Percentiles rank a stretch among this genome's conserved stretches.
phyloP scores from a whole-genome alignment of 2,329 filamentous ascomycete genomes.

The Dothiorella sarmentorum region DNA sequence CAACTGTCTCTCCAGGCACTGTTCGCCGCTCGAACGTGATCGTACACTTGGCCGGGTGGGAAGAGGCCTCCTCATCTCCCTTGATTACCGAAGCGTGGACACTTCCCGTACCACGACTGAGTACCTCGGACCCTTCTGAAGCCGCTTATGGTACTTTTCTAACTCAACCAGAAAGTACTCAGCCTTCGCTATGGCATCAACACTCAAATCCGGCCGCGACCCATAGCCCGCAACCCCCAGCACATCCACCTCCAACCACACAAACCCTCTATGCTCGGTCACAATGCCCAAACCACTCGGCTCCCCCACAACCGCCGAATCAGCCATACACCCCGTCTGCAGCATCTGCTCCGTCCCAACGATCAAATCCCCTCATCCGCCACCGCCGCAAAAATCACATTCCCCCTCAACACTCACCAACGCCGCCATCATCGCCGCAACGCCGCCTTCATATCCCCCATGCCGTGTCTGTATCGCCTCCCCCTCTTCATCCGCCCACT shows the following conservation, averaged over 20 bases:
- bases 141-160: conserved; percentile 39
- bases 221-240: conserved; percentile 45
- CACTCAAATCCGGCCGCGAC: conserved; percentile 41
- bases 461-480: conserved; percentile 40
- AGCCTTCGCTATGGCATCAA: conserved; percentile 50
- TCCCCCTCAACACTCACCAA: conserved; percentile 43
- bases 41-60: conserved; percentile 50
- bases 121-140: conserved; percentile 23
- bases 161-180: conserved; percentile 48
- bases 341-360: conserved; percentile 52
- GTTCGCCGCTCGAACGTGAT: conserved; percentile 51
- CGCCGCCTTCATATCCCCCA: conserved; percentile 52
- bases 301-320: conserved; percentile 51
- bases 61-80: conserved; percentile 52
- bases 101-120: conserved; percentile 37
- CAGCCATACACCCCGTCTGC: conserved; percentile 51
- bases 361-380: conserved; percentile 53
- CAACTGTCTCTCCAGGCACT: conserved; percentile 42
- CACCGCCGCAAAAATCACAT: conserved; percentile 53
- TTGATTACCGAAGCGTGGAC: conserved; percentile 49
- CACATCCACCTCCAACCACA: conserved; percentile 45
- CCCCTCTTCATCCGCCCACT: conserved; percentile 35
- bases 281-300: conserved; percentile 44
- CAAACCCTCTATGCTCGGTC: conserved; percentile 52
- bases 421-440: conserved; percentile 48